Evolutionary conservation across 2,329 filamentous ascomycete genomes (phyloP).

Genomic region (Fusarium domesticum): DNA sequence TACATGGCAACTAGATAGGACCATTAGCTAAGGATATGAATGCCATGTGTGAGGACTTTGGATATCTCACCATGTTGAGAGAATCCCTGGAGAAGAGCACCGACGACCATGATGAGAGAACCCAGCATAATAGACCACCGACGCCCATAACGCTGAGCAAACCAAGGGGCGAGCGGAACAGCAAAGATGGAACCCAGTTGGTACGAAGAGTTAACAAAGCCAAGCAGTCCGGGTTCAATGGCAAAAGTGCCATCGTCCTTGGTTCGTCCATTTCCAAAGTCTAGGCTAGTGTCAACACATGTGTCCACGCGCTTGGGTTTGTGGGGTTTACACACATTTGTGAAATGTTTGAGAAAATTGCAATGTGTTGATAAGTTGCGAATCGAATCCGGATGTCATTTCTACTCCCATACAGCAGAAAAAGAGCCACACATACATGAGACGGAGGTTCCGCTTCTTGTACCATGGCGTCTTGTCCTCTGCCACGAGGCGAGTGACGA

Average conservation of each 20-base stretch:
- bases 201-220: constrained; percentile 53
- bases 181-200: constrained; percentile 53
- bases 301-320: no score
- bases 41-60: constrained; percentile 2
- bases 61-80: constrained; percentile 43
- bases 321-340: constrained; percentile 30
- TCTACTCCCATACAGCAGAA: constrained; percentile 55
- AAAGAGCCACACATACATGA: constrained; percentile 51
- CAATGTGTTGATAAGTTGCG: constrained; percentile 41
- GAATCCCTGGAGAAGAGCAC: constrained; percentile 54
- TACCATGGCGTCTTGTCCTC: constrained; percentile 45
- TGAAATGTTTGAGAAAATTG: constrained; percentile 40
- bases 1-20: constrained; percentile 53
- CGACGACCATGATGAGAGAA: constrained; percentile 52
- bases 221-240: constrained; percentile 36
- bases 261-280: constrained; percentile 15
- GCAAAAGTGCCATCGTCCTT: constrained; percentile 19
- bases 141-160: constrained; percentile 46
- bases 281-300: constrained; percentile 9
- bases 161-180: constrained; percentile 50
- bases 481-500: constrained; percentile 33
- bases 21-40: background rate
- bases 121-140: constrained; percentile 55
- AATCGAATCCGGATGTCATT: constrained; percentile 56
- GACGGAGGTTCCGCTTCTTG: constrained; percentile 52